phyloP scores from a whole-genome alignment of 225 moss, liverwort and hornwort genomes.

The Physcomitrium patens region DNA sequence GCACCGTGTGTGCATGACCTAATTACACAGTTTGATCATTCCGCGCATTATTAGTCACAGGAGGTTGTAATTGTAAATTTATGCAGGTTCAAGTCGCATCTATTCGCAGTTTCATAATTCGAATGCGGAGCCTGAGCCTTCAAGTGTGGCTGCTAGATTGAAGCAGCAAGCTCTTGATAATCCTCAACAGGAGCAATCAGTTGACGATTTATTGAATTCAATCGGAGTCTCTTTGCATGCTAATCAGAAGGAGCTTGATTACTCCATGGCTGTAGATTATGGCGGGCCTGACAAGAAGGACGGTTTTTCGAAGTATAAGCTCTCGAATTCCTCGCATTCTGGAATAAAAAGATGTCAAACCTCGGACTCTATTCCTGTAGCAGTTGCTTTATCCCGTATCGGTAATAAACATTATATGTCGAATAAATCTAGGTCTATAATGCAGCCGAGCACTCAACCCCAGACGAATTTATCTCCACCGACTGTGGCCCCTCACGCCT shows the following conservation, averaged over 20 bases:
- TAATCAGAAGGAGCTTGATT: conserved; percentile 53
- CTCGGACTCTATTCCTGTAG: conserved; percentile 36
- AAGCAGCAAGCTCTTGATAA: conserved; percentile 56
- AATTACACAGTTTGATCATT: not conserved
- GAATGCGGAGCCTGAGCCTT: conserved; percentile 66
- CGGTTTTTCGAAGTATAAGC: conserved; percentile 30
- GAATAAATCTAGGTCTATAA: conserved; percentile 30
- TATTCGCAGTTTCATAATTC: conserved; percentile 29
- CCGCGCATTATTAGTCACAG: not conserved
- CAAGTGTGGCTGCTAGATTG: conserved; percentile 64
- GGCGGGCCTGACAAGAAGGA: conserved; percentile 49
- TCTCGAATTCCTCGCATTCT: conserved; percentile 6
- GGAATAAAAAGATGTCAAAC: conserved; percentile 28
- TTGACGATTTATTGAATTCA: conserved; percentile 48
- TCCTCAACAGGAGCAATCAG: conserved; percentile 51
- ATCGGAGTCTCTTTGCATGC: conserved; percentile 8
- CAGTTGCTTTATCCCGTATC: conserved; percentile 32
- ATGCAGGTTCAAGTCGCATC: conserved; percentile 44
- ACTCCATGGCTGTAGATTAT: conserved; percentile 63
- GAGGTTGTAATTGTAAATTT: conserved; percentile 15
- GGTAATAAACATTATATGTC: conserved; percentile 16
- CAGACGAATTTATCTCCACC: conserved; percentile 14
- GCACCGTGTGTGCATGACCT: not conserved
- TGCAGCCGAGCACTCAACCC: conserved; percentile 18
- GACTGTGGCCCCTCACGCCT: not conserved